These are phyloP conservation scores for Paramyrothecium sp. DNA, from an alignment of 2,329 filamentous ascomycete genomes.

Conservation along the genomic window DNA sequence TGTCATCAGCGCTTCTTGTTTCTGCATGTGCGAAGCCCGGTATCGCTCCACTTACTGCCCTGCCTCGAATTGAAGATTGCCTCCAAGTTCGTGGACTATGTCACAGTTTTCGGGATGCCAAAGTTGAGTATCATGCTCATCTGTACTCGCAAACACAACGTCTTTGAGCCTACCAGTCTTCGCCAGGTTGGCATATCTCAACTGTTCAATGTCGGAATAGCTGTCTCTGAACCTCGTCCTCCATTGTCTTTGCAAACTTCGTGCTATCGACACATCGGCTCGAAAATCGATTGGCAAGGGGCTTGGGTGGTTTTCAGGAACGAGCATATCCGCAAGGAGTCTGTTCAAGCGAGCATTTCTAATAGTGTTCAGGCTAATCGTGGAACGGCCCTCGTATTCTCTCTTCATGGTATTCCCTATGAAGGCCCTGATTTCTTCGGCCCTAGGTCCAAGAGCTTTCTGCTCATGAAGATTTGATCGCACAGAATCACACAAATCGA, in stretches of 20 bases:
- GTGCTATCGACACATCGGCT: constrained; percentile 32
- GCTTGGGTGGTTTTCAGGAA: constrained; percentile 22
- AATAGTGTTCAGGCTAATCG: constrained; percentile 38
- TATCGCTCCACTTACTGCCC: constrained; percentile 45
- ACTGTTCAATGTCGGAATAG: constrained; percentile 45
- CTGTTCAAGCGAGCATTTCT: constrained; percentile 39
- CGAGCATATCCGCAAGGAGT: constrained; percentile 39
- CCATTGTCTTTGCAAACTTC: constrained; percentile 41
- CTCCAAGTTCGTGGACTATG: constrained; percentile 37
- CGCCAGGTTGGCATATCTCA: constrained; percentile 33
- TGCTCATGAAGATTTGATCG: constrained; percentile 31
- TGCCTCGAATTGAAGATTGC: constrained; percentile 39
- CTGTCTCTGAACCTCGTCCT: constrained; percentile 39
- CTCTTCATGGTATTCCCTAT: constrained; percentile 36
- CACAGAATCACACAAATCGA: constrained; percentile 41
- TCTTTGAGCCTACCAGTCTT: constrained; percentile 37
- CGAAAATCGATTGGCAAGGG: constrained; percentile 27
- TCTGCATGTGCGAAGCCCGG: too few species aligned
- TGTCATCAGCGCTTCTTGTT: constrained; percentile 8
- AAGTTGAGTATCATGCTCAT: constrained; percentile 25
- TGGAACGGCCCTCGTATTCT: constrained; percentile 30
- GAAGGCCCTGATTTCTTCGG: constrained; percentile 35
- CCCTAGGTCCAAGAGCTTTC: constrained; percentile 27
- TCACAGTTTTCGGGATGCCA: constrained; percentile 34
- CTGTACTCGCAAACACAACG: constrained; percentile 34